Percentiles rank a stretch among this genome's conserved stretches.
phyloP scores from a whole-genome alignment of 768 basidiomycete genomes.

The Boletus speciosus region DNA sequence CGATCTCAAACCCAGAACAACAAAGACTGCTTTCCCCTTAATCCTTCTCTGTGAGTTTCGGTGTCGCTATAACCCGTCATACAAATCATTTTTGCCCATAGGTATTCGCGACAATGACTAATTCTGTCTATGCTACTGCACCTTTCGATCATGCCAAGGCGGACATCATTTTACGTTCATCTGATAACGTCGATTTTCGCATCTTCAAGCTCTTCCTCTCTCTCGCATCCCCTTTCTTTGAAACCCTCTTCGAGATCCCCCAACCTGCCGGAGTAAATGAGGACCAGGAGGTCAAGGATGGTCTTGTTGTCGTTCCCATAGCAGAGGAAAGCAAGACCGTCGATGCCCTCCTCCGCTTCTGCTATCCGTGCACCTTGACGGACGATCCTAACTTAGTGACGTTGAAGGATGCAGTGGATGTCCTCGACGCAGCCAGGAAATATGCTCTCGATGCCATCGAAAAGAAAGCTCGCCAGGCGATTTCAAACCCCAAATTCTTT shows the following conservation, averaged over 20 bases:
- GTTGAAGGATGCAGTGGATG: constrained; percentile 6
- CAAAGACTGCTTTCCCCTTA: not conserved
- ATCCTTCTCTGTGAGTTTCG: not conserved
- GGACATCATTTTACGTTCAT: constrained; percentile 24
- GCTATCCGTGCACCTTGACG: constrained; percentile 19
- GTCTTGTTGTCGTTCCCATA: constrained; percentile 14
- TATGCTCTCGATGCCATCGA: constrained; percentile 21
- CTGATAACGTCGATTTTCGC: constrained; percentile 3
- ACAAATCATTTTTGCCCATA: not conserved
- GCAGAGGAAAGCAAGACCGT: constrained; percentile 21
- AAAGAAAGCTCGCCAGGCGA: constrained; percentile 17
- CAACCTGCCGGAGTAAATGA: constrained; percentile 14
- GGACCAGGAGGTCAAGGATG: not conserved
- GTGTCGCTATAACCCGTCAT: not conserved
- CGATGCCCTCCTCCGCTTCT: constrained; percentile 22
- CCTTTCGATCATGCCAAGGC: constrained; percentile 22
- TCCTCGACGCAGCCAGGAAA: constrained; percentile 20
- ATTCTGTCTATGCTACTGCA: not conserved
- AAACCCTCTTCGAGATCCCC: constrained; percentile 30
- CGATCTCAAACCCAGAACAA: not conserved
- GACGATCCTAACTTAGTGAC: constrained; percentile 13
- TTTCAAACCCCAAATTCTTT: constrained; percentile 19
- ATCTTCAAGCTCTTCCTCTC: constrained; percentile 31
- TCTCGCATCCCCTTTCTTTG: constrained; percentile 33
- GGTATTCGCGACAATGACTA: not conserved